Evolutionary conservation across 257 asterid genomes (phyloP), one percentile per base, ranked within the genome.

Genomic region (Capsicum chinense): DNA sequence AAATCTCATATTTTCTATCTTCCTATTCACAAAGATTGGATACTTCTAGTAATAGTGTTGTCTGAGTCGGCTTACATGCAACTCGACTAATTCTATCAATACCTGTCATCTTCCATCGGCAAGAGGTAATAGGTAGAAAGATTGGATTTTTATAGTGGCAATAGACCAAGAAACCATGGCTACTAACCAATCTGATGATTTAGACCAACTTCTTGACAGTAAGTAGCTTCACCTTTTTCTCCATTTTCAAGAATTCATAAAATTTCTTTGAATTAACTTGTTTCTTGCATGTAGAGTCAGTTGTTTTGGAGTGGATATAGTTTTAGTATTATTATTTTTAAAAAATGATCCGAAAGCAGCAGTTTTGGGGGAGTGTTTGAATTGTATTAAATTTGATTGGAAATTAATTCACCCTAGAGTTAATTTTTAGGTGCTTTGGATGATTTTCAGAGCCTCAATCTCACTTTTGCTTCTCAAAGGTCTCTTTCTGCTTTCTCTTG

Each of bases 131-230:
- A 39, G 44, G 44, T 39, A 66, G 4, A 63, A 82, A 82, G 37
- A 64, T 50, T 50, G 3, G 79, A 66, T 82, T 80, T 57, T 39
- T 35, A 16, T 7, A 16, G 4, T 26, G 59, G 63, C 17, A 47
- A 54, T 48, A 11, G 4, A 11, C 37, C 12, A 12, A 35, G 37
- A 81, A 84, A 62, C 84, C 86, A 85, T 95, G 98, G 98, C 94
- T 26, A 52, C 85, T 17, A 2, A 39, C 44, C 44, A 39, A 39
- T 39, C 4, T 39, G 97, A 95, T 80, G 99, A 95, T 84, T 92
- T 95, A 84, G 99, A 97, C 90, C 92, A 90, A 86, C 97, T 97
- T 85, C 98, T 97, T 47, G 98, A 97, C 88, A 95, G 99, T 97
- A 89, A 92, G 97, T 42, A 33, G 52, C 50, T 15, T 7, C 56